Conservation (phyloP, 73 alveolate genomes). For the Paraurostyla sp. region DNA sequence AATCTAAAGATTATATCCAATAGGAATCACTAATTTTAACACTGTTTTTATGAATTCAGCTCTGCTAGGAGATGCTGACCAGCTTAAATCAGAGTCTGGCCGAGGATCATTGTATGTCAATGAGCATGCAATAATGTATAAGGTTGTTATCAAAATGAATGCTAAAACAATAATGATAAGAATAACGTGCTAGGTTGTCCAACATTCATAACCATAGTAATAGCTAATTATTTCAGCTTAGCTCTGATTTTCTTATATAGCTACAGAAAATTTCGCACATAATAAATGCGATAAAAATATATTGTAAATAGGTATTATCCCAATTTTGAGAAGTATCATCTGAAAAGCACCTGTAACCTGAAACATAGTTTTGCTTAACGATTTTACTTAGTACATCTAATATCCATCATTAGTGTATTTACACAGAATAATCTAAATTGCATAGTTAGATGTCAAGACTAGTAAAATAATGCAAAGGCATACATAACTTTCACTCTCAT, state of each 20-base stretch:
- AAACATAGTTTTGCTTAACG: neutral
- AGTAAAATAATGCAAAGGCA: neutral
- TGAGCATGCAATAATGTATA: neutral
- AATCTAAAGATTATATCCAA: neutral
- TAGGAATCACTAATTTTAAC: neutral
- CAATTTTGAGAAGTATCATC: neutral
- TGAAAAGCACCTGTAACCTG: neutral
- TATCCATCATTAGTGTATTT: neutral
- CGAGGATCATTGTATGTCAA: neutral
- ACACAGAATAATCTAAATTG: neutral
- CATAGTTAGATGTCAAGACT: neutral
- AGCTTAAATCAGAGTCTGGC: neutral
- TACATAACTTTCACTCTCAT: constrained; percentile 23
- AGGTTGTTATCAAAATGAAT: neutral
- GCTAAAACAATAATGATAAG: neutral
- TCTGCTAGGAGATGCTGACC: neutral
- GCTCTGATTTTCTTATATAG: neutral
- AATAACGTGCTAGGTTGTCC: neutral
- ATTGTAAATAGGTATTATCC: neutral
- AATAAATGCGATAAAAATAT: neutral
- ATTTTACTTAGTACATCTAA: neutral
- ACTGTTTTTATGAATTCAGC: constrained; percentile 21
- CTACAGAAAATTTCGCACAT: neutral
- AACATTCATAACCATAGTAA: constrained; percentile 19
- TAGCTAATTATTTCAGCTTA: neutral